Evolutionary conservation across 2,329 filamentous ascomycete species (phyloP), one percentile per base, ranked within the genome.

Genomic region (Orbilia quercus): DNA sequence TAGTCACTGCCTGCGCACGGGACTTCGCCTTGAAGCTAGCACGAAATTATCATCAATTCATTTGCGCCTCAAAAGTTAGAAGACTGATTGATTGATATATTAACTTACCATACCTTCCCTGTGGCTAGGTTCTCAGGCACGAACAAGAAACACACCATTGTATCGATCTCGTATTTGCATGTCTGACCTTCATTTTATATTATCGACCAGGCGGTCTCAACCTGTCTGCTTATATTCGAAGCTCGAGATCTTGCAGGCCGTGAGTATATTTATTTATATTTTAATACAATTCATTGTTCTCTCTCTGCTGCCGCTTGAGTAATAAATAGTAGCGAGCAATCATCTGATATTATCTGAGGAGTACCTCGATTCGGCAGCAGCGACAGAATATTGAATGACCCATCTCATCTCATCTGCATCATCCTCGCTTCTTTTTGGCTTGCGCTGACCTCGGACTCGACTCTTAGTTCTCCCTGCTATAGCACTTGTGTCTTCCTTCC

Each of bases 1-100:
- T n/a, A n/a, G n/a, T n/a, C n/a, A n/a, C n/a, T n/a, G n/a, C 36
- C 55, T 63, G 66, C 58, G 66, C 66, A 71, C 66, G 66, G 66
- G 51, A 36, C 58, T 23, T 53, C 20, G 22, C 22, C 34, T 44
- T 44, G 48, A 36, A 48, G 42, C 50, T 16, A 47, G 36, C 22
- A 20, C 53, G 58, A 63, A 57, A 64, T 57, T 45, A 5, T 31
- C 9, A 31, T 31, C 38, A 16, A 22, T 54, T 55, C 48, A 28
- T 28, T 55, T 57, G 45, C 47, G 28, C 31, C 22, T 42, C 40
- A 47, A 34, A 59, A 59, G 53, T 16, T 67, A 34, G 36, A 44
- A 44, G 38, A 38, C 25, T 50, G 65, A 60, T 51, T 31, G 18
- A 31, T 34, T 34, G 59, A 55, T 53, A 44, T 55, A 70, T 71